A percentile compares a stretch with the other conserved stretches of the same genome.
Conservation (phyloP, 2,329 filamentous ascomycete species). For the Rasamsonia emersonii region DNA sequence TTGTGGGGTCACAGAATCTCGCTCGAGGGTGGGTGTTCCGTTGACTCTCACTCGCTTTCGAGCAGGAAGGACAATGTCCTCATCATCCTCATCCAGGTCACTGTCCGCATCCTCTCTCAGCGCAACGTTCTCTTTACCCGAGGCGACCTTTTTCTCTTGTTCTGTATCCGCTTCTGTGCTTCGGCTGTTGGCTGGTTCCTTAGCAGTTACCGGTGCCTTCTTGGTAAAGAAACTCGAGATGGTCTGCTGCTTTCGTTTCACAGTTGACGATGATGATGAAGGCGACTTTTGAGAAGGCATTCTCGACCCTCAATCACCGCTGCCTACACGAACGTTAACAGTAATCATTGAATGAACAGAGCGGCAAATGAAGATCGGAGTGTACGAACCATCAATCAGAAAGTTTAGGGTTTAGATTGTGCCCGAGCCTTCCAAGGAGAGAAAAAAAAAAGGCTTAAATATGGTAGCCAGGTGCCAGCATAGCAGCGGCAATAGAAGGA, state of each 20-base stretch:
- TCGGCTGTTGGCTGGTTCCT: constrained; percentile 8
- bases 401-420: no score
- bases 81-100: constrained; percentile 30
- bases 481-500: no score
- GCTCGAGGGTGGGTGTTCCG: constrained; percentile 6
- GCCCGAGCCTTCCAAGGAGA: no score
- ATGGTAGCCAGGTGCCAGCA: no score
- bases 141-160: constrained; percentile 1
- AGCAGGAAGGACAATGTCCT: constrained; percentile 30
- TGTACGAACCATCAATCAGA: no score
- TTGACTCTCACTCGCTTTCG: constrained; percentile 32
- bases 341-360: no score
- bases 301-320: constrained; percentile 5
- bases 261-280: constrained; percentile 22
- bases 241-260: constrained; percentile 52
- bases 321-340: no score
- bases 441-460: no score
- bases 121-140: constrained; percentile 8
- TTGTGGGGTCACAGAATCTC: constrained; percentile 1
- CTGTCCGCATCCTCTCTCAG: constrained; percentile 7
- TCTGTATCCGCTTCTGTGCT: constrained; percentile 6
- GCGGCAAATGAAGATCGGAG: no score
- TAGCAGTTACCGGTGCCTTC: constrained; percentile 30
- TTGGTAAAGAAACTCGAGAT: constrained; percentile 80
- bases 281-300: constrained; percentile 29